phyloP scores from a whole-genome alignment of 352 stramenopile genomes.

The Phytophthora constricta region DNA sequence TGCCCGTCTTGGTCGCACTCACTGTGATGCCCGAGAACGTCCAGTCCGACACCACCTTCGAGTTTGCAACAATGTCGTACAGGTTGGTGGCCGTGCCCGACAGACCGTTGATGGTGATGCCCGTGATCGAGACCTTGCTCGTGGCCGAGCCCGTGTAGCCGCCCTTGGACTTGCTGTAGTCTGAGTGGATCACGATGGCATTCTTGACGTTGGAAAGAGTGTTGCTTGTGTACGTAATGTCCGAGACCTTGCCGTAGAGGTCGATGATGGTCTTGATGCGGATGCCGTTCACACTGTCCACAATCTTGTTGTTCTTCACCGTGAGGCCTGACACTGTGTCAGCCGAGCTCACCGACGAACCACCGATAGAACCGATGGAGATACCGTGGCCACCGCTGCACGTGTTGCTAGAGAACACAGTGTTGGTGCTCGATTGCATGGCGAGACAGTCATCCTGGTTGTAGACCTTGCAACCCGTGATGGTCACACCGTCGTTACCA shows the following conservation, averaged over 20 bases:
- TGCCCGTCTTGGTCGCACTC: slow-evolving; percentile 12
- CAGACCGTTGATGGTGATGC: slow-evolving; percentile 29
- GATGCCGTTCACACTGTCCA: slow-evolving; percentile 31
- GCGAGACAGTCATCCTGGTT: slow-evolving; percentile 36
- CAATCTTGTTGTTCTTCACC: slow-evolving; percentile 29
- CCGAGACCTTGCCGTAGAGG: slow-evolving; percentile 17
- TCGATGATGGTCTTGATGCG: slow-evolving; percentile 26
- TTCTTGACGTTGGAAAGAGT: slow-evolving; percentile 18
- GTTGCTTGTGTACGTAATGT: slow-evolving; percentile 27
- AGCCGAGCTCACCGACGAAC: slow-evolving; percentile 7
- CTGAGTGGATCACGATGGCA: slow-evolving; percentile 25
- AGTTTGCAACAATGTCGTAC: slow-evolving; percentile 33
- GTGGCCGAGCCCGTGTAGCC: slow-evolving; percentile 17
- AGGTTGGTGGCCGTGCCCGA: slow-evolving; percentile 17
- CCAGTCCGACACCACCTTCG: slow-evolving; percentile 25
- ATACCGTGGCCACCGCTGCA: slow-evolving; percentile 35
- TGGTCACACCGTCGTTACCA: slow-evolving; percentile 33
- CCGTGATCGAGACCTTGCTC: slow-evolving; percentile 32
- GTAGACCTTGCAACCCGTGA: slow-evolving; percentile 37
- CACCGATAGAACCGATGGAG: slow-evolving; percentile 31
- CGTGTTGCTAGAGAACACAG: slow-evolving; percentile 16
- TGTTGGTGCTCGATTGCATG: slow-evolving; percentile 31
- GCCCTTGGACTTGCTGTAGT: slow-evolving; percentile 20
- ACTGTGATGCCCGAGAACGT: slow-evolving; percentile 28
- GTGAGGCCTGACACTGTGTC: slow-evolving; percentile 23